Conservation (phyloP, 192 early-diverging fungal genomes). For the Lobosporangium transversale region DNA sequence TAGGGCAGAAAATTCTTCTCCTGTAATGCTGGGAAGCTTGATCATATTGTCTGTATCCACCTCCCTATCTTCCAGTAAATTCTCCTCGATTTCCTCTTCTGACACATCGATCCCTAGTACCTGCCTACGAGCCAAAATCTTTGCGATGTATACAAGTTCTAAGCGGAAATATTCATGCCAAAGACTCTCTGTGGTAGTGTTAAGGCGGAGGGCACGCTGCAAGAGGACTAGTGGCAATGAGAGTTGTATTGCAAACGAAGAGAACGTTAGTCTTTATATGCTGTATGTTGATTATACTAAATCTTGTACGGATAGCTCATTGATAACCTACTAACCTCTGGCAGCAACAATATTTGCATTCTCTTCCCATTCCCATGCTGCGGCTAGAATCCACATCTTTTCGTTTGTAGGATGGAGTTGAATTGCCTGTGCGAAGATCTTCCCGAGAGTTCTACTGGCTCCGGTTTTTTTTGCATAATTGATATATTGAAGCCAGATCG, state of each 20-base stretch:
- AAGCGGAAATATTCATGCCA: conserved; percentile 96
- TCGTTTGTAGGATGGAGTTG: conserved; percentile 85
- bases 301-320: too few species aligned
- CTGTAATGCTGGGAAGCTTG: conserved; percentile 65
- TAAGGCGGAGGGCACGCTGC: conserved; percentile 88
- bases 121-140: conserved; percentile 81
- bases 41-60: conserved; percentile 62
- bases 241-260: background rate
- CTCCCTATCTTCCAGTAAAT: conserved; percentile 53
- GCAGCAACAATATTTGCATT: conserved; percentile 86
- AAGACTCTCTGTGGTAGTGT: conserved; percentile 71
- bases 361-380: conserved; percentile 86
- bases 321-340: conserved; percentile 55
- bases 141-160: conserved; percentile 88
- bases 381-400: conserved; percentile 91
- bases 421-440: conserved; percentile 85
- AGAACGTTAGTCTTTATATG: too few species aligned
- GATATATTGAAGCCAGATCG: conserved; percentile 93
- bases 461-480: conserved; percentile 74
- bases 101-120: conserved; percentile 74
- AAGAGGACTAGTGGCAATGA: conserved; percentile 65
- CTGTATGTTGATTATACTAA: too few species aligned
- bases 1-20: conserved; percentile 54
- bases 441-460: conserved; percentile 68
- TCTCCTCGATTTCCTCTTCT: conserved; percentile 41